phyloP scores from a whole-genome alignment of 495 filamentous ascomycete species.

The Zalerion maritima region DNA sequence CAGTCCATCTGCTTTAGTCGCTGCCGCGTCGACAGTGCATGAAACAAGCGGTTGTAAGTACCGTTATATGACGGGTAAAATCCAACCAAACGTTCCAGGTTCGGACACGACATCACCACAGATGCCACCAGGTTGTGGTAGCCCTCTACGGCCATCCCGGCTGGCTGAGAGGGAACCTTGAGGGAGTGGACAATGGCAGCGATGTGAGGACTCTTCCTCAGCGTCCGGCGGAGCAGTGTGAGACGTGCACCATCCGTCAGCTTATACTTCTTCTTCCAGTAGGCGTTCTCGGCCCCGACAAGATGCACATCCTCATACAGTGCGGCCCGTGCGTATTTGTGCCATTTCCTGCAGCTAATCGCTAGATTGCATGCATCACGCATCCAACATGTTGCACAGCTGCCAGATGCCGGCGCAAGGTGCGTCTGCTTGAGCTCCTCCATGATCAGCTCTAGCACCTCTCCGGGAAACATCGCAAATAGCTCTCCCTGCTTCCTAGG shows the following conservation, averaged over 20 bases:
- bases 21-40: slow-evolving; percentile 63
- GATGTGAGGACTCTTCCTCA: slow-evolving; percentile 53
- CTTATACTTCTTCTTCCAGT: slow-evolving; percentile 53
- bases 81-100: slow-evolving; percentile 61
- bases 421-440: slow-evolving; percentile 32
- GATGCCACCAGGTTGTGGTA: slow-evolving; percentile 63
- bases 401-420: slow-evolving; percentile 23
- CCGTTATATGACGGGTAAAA: slow-evolving; percentile 57
- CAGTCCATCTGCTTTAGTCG: slow-evolving; percentile 68
- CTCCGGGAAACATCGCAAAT: slow-evolving; percentile 40
- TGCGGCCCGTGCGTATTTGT: slow-evolving; percentile 46
- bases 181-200: slow-evolving; percentile 61
- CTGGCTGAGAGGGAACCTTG: slow-evolving; percentile 52
- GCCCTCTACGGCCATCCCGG: slow-evolving; percentile 35
- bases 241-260: slow-evolving; percentile 52
- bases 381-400: slow-evolving; percentile 65
- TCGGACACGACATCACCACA: slow-evolving; percentile 75
- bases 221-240: slow-evolving; percentile 59
- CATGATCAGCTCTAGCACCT: slow-evolving; percentile 40
- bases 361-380: slow-evolving; percentile 56
- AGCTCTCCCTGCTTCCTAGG: slow-evolving; percentile 27
- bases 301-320: slow-evolving; percentile 63
- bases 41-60: slow-evolving; percentile 57
- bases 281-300: slow-evolving; percentile 49
- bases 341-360: slow-evolving; percentile 50